Evolutionary conservation across 306 rosid species (phyloP).

Genomic region (Sindora glabra): DNA sequence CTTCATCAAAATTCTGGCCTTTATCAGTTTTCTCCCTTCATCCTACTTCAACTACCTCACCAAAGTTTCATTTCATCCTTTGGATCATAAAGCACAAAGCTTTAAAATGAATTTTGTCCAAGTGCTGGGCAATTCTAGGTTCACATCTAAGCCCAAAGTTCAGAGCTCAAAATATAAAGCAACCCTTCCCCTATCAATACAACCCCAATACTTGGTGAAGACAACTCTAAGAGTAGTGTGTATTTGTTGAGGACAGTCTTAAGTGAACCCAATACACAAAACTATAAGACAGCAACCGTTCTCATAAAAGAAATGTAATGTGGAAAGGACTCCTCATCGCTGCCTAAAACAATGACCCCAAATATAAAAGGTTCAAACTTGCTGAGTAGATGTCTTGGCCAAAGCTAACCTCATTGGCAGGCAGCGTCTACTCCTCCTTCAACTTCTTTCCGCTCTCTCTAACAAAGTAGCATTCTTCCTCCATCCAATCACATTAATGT

Average conservation of each 20-base stretch:
- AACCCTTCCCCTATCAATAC: no score
- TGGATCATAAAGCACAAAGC: no score
- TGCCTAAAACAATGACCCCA: background rate
- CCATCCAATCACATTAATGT: slow-evolving; percentile 88
- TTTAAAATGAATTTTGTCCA: no score
- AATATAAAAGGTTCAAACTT: slow-evolving; percentile 38
- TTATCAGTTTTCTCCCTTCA: no score
- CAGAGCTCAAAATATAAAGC: no score
- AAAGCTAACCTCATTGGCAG: slow-evolving; percentile 89
- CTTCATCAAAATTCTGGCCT: no score
- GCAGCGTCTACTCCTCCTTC: slow-evolving; percentile 96
- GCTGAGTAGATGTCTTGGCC: slow-evolving; percentile 82
- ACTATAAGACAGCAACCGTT: background rate
- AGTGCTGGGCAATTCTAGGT: no score
- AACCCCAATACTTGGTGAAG: no score
- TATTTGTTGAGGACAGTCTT: no score
- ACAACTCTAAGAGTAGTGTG: background rate
- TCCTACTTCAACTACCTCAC: no score
- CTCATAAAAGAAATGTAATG: slow-evolving; percentile 12
- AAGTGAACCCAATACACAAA: slow-evolving; percentile 1
- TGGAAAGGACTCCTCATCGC: background rate
- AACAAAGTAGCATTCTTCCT: slow-evolving; percentile 74
- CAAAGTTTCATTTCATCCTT: no score
- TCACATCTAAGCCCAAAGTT: no score
- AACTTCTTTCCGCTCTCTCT: slow-evolving; percentile 82